phyloP scores from a whole-genome alignment of 495 filamentous ascomycete species.

The Apiosordaria backusii region DNA sequence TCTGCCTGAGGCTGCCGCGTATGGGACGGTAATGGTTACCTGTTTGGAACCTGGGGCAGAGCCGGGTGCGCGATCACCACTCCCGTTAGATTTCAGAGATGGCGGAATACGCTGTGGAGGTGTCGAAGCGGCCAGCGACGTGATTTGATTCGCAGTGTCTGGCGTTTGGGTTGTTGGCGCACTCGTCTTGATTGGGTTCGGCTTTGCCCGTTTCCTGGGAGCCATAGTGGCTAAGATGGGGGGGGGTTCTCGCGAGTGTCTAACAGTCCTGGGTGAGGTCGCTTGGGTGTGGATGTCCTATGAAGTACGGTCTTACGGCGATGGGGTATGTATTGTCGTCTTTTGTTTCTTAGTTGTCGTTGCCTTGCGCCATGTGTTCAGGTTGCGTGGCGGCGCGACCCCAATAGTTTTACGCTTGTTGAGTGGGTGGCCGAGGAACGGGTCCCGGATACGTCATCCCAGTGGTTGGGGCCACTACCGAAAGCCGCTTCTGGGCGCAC shows the following conservation, averaged over 20 bases:
- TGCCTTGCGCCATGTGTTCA: conserved; percentile 10
- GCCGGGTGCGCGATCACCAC: conserved; percentile 7
- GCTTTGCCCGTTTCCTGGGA: conserved; percentile 62
- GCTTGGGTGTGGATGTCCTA: neutral
- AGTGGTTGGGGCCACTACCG: conserved; percentile 2
- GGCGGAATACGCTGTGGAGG: conserved; percentile 5
- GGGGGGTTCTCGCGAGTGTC: neutral
- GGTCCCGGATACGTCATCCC: conserved; percentile 15
- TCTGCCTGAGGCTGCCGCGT: neutral
- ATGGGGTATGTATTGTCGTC: neutral
- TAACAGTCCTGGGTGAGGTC: neutral
- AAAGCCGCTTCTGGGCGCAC: conserved; percentile 1
- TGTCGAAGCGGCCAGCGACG: conserved; percentile 13
- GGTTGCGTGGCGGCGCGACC: conserved; percentile 12
- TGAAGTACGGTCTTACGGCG: neutral
- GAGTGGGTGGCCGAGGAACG: conserved; percentile 3
- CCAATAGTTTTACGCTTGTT: too few relatives aligned
- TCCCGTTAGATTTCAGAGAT: conserved; percentile 10
- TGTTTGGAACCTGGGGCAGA: conserved; percentile 16
- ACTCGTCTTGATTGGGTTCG: conserved; percentile 43
- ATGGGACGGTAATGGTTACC: conserved; percentile 13
- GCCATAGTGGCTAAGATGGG: conserved; percentile 40
- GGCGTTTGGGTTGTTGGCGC: conserved; percentile 15
- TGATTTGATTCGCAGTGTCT: conserved; percentile 1
- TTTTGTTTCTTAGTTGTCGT: conserved; percentile 2